These are phyloP conservation scores for Hypoxylon rickii DNA, from an alignment of 495 filamentous ascomycete species.

Conservation along the genomic window DNA sequence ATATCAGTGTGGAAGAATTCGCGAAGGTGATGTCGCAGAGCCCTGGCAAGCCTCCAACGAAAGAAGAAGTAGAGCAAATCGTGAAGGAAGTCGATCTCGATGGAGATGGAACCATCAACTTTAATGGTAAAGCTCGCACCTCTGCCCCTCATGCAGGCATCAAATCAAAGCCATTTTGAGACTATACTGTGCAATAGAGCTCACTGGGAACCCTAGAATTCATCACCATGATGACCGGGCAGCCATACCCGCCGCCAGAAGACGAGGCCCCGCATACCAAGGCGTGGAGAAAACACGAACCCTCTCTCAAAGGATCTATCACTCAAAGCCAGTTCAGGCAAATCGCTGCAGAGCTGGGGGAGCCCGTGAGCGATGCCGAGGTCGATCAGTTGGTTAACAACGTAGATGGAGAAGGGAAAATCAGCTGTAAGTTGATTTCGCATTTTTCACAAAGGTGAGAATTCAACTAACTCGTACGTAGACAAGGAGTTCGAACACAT, in stretches of 20 bases:
- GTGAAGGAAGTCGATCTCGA: constrained; percentile 44
- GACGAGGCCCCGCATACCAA: constrained; percentile 28
- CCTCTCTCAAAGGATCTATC: constrained; percentile 36
- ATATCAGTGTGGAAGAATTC: constrained; percentile 43
- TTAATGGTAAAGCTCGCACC: no score
- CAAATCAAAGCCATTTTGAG: no score
- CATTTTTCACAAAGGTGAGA: neutral
- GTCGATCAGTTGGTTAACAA: constrained; percentile 37
- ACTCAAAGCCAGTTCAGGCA: constrained; percentile 38
- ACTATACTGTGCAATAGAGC: no score
- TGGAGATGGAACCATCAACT: constrained; percentile 44
- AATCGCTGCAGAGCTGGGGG: constrained; percentile 34
- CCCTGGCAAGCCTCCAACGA: constrained; percentile 35
- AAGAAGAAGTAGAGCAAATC: constrained; percentile 41
- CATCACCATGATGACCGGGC: constrained; percentile 46
- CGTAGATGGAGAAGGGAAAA: constrained; percentile 40
- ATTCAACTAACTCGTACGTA: constrained; percentile 12
- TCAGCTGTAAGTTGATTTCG: constrained; percentile 34
- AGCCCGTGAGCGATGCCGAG: constrained; percentile 35
- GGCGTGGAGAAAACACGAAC: constrained; percentile 38
- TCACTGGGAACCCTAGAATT: no score
- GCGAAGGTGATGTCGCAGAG: constrained; percentile 43
- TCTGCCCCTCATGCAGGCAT: no score
- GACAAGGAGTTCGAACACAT: constrained; percentile 39
- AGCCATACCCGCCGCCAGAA: constrained; percentile 29